Evolutionary conservation across 495 filamentous ascomycete genomes (phyloP).

Genomic region (Talaromyces nanjingensis): DNA sequence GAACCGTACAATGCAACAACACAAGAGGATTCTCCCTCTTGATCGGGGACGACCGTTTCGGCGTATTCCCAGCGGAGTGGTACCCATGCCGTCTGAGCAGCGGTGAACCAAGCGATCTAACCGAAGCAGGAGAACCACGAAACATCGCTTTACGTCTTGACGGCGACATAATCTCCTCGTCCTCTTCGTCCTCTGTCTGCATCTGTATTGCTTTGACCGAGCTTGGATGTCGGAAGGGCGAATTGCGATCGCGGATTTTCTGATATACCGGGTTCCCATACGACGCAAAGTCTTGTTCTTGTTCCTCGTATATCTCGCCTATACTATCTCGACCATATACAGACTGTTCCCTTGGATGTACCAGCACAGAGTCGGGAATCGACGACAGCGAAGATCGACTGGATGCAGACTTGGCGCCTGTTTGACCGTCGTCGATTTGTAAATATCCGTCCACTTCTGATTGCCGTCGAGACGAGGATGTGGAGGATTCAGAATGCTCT

Average conservation of each 20-base stretch:
- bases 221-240: slow-evolving; percentile 62
- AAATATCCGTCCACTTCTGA: slow-evolving; percentile 24
- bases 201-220: slow-evolving; percentile 76
- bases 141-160: slow-evolving; percentile 21
- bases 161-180: slow-evolving; percentile 31
- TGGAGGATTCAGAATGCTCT: slow-evolving; percentile 32
- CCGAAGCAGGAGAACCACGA: slow-evolving; percentile 21
- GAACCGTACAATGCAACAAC: slow-evolving; percentile 77
- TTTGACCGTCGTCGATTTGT: slow-evolving; percentile 22
- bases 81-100: slow-evolving; percentile 31
- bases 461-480: slow-evolving; percentile 28
- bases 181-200: slow-evolving; percentile 45
- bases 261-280: slow-evolving; percentile 16
- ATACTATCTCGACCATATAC: slow-evolving; percentile 14
- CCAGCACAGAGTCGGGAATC: slow-evolving; percentile 30
- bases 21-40: slow-evolving; percentile 73
- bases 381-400: slow-evolving; percentile 41
- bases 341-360: slow-evolving; percentile 18
- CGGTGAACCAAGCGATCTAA: slow-evolving; percentile 30
- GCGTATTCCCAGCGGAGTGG: slow-evolving; percentile 39
- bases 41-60: slow-evolving; percentile 44
- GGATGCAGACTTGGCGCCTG: slow-evolving; percentile 24
- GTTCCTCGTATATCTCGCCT: slow-evolving; percentile 2
- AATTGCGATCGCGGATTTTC: slow-evolving; percentile 30
- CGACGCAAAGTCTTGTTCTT: slow-evolving; percentile 15